Evolutionary conservation across 108 stramenopile species (phyloP).

Genomic region (Cylindrotheca closterium): DNA sequence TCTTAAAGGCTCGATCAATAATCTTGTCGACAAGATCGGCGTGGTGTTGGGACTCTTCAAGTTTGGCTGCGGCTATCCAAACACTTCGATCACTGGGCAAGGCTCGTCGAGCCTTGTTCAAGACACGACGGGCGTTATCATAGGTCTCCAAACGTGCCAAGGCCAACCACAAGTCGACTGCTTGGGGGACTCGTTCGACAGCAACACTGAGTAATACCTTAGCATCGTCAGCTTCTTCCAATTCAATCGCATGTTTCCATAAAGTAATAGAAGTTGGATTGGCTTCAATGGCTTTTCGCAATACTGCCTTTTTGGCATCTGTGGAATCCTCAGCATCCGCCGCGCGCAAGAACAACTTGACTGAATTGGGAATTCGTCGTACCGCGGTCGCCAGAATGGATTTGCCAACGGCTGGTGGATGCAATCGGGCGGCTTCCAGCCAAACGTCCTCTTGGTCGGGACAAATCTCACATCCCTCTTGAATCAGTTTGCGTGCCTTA

Average conservation of each 20-base stretch:
- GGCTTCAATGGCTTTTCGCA: conserved; percentile 92
- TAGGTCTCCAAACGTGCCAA: conserved; percentile 97
- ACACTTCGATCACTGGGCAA: conserved; percentile 89
- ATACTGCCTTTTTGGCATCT: conserved; percentile 87
- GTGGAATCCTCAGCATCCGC: conserved; percentile 79
- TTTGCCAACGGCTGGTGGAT: conserved; percentile 84
- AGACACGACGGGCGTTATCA: conserved; percentile 92
- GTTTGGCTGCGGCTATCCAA: conserved; percentile 96
- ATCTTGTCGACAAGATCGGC: conserved; percentile 72
- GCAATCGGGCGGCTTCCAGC: conserved; percentile 97
- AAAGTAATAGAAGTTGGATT: conserved; percentile 90
- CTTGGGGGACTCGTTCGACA: conserved; percentile 94
- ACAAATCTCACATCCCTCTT: conserved; percentile 94
- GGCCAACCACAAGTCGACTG: conserved; percentile 98
- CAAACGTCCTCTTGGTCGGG: conserved; percentile 95
- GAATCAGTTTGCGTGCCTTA: conserved; percentile 94
- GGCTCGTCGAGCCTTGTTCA: conserved; percentile 92
- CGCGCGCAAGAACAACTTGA: conserved; percentile 79
- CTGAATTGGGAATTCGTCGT: conserved; percentile 58
- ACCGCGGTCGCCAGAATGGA: conserved; percentile 86
- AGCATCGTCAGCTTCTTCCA: conserved; percentile 96
- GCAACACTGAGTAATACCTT: conserved; percentile 89
- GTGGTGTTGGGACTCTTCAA: conserved; percentile 95
- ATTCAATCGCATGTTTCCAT: conserved; percentile 96
- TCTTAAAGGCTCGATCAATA: conserved; percentile 73